phyloP scores from a whole-genome alignment of 345 rosid species.

The Linum usitatissimum region DNA sequence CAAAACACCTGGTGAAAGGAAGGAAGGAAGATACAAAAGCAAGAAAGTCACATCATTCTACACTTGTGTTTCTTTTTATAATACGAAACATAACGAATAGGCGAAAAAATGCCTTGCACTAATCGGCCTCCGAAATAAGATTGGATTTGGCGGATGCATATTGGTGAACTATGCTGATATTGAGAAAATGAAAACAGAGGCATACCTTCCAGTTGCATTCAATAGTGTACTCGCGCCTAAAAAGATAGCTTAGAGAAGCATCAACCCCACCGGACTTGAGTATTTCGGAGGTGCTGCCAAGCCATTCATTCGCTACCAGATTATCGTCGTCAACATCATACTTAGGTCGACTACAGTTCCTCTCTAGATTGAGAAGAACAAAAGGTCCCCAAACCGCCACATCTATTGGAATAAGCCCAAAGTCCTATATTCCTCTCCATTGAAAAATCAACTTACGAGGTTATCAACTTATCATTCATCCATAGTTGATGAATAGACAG shows the following conservation, averaged over 20 bases:
- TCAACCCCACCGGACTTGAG: conserved; percentile 52
- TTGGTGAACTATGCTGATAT: neutral
- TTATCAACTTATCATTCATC: too few relatives aligned
- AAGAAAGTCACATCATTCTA: neutral
- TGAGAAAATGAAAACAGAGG: neutral
- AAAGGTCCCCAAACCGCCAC: conserved; percentile 88
- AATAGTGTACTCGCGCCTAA: conserved; percentile 65
- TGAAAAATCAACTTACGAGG: conserved; percentile 8
- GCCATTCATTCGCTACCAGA: conserved; percentile 57
- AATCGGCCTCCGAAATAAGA: too few relatives aligned
- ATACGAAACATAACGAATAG: neutral
- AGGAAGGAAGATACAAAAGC: neutral
- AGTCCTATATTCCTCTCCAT: conserved; percentile 39
- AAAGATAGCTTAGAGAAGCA: conserved; percentile 42
- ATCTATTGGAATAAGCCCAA: conserved; percentile 59
- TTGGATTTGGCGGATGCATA: too few relatives aligned
- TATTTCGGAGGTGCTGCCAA: conserved; percentile 53
- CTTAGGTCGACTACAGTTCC: conserved; percentile 11
- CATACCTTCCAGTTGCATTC: conserved; percentile 92
- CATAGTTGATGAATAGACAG: neutral
- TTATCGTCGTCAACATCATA: conserved; percentile 20
- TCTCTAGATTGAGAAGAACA: conserved; percentile 56
- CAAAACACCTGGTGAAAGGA: conserved; percentile 64
- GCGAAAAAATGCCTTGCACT: neutral
- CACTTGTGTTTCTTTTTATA: neutral